phyloP scores from a whole-genome alignment of 2,329 filamentous ascomycete genomes.

The Fusarium duplospermum region DNA sequence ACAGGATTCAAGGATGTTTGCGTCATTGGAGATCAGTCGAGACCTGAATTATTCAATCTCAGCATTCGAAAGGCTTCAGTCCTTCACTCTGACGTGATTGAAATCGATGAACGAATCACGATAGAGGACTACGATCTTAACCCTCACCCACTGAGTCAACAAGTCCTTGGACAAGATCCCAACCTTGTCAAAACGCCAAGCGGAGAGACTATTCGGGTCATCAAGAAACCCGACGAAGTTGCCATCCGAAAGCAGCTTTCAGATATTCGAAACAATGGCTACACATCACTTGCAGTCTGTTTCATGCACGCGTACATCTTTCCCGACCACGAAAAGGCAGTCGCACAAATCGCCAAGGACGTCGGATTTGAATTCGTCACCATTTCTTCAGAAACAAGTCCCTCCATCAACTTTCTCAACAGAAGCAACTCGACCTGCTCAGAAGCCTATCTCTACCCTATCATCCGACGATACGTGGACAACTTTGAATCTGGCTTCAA shows the following conservation, averaged over 20 bases:
- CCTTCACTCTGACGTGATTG: slow-evolving; percentile 74
- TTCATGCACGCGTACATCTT: slow-evolving; percentile 91
- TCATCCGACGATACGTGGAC: slow-evolving; percentile 75
- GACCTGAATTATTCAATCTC: slow-evolving; percentile 79
- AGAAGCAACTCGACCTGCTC: slow-evolving; percentile 76
- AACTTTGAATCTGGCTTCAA: slow-evolving; percentile 74
- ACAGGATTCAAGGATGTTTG: slow-evolving; percentile 73
- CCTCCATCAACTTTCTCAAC: slow-evolving; percentile 78
- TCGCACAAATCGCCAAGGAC: slow-evolving; percentile 78
- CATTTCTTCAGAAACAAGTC: slow-evolving; percentile 74
- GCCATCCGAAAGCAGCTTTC: slow-evolving; percentile 67
- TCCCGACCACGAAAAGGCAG: slow-evolving; percentile 80
- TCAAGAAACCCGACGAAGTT: slow-evolving; percentile 64
- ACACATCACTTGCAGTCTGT: slow-evolving; percentile 84
- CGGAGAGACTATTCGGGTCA: slow-evolving; percentile 73
- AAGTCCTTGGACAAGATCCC: slow-evolving; percentile 50
- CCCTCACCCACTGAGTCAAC: slow-evolving; percentile 63
- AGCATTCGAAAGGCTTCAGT: slow-evolving; percentile 75
- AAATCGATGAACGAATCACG: slow-evolving; percentile 79
- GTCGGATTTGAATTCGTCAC: slow-evolving; percentile 80
- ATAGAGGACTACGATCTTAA: slow-evolving; percentile 78
- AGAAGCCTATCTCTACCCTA: slow-evolving; percentile 78
- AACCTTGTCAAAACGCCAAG: slow-evolving; percentile 62
- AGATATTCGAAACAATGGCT: slow-evolving; percentile 70
- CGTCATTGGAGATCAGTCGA: slow-evolving; percentile 78